Evolutionary conservation across 1,139 yeast species (phyloP).

Genomic region (Taphrina pruni): DNA sequence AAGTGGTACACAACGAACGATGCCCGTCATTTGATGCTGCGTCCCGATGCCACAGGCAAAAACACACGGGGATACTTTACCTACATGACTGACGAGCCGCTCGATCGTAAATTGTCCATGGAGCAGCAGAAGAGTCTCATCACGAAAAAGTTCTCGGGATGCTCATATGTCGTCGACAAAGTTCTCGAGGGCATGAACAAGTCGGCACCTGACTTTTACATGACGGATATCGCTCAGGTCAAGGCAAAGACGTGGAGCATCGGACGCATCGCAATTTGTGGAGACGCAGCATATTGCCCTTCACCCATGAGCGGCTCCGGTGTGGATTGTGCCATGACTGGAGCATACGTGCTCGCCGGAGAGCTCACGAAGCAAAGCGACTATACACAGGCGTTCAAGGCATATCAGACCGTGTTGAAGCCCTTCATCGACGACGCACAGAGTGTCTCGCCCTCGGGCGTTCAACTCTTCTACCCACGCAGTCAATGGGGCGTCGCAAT

Average conservation of each 20-base stretch:
- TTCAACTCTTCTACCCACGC: not conserved
- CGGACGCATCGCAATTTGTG: constrained; percentile 22
- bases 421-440: constrained; percentile 24
- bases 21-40: constrained; percentile 11
- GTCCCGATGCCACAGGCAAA: constrained; percentile 10
- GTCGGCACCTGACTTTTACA: constrained; percentile 17
- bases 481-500: constrained; percentile 1
- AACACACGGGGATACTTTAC: constrained; percentile 22
- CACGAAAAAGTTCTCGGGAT: not conserved
- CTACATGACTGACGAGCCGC: not conserved
- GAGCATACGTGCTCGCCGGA: constrained; percentile 32
- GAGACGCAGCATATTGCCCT: constrained; percentile 36
- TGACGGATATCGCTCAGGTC: constrained; percentile 18
- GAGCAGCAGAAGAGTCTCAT: constrained; percentile 1
- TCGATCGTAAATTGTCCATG: not conserved
- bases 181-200: constrained; percentile 21
- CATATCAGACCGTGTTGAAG: not conserved
- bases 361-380: constrained; percentile 3
- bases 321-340: constrained; percentile 14
- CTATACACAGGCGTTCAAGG: not conserved
- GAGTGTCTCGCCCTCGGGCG: constrained; percentile 31
- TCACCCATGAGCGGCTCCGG: constrained; percentile 31
- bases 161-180: not conserved
- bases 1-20: constrained; percentile 10
- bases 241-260: constrained; percentile 7